Conservation (phyloP, 768 basidiomycete species). For the Polyporus arcularius region DNA sequence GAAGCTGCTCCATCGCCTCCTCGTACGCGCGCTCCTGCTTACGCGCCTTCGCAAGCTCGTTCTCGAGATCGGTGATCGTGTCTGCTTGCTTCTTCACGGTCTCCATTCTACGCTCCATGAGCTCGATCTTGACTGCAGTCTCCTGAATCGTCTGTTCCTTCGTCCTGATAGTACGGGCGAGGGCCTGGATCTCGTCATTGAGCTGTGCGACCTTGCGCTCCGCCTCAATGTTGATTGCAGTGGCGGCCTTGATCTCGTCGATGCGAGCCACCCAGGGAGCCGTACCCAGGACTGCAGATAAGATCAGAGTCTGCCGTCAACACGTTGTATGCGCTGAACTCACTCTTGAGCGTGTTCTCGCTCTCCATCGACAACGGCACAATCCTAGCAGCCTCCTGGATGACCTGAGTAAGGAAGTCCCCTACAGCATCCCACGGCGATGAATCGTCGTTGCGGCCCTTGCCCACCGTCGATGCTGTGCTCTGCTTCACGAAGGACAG, state of each 20-base stretch:
- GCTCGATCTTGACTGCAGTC: conserved; percentile 86
- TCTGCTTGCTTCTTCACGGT: conserved; percentile 90
- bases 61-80: conserved; percentile 76
- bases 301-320: conserved; percentile 1
- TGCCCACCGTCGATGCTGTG: conserved; percentile 68
- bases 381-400: conserved; percentile 69
- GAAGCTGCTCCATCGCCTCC: conserved; percentile 92
- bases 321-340: conserved; percentile 28
- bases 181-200: conserved; percentile 87
- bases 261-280: conserved; percentile 87
- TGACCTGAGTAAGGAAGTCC: conserved; percentile 66
- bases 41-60: conserved; percentile 73
- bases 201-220: conserved; percentile 85
- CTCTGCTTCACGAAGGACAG: conserved; percentile 73
- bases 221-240: conserved; percentile 88
- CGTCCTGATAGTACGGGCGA: conserved; percentile 80
- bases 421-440: conserved; percentile 80
- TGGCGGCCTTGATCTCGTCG: conserved; percentile 77
- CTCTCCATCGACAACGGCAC: conserved; percentile 71
- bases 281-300: conserved; percentile 59
- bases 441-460: conserved; percentile 61
- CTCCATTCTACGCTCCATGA: conserved; percentile 93
- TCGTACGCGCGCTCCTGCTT: conserved; percentile 90
- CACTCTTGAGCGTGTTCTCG: conserved; percentile 81
- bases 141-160: conserved; percentile 93